Evolutionary conservation across 352 stramenopile genomes (phyloP), one percentile per base, ranked within the genome.

Genomic region (Phytophthora rubi): DNA sequence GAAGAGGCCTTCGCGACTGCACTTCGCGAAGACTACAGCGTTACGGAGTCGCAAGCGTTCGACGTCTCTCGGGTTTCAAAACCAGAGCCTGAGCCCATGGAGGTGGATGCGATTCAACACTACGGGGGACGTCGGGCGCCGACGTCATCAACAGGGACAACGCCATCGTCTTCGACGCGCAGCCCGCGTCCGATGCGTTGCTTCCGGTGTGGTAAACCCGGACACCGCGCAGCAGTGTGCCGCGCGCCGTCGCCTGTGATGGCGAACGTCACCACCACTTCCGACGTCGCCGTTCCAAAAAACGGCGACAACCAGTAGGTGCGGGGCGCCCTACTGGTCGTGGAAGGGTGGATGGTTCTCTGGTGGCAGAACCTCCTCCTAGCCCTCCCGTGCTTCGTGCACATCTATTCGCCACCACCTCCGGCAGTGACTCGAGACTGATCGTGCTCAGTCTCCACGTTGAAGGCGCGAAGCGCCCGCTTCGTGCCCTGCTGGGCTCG

Each of bases 391-490:
- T 39, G 6, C 7, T 39, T 39, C 33, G 60, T 39, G 60, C 21
- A 59, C 60, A 67, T 8, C 49, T 70, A 0, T 54, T 33, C 23
- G 62, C 62, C 57, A 75, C 64, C 54, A 73, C 59, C 1, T 58
- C 57, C 42, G 49, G 44, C 53, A 62, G 57, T 30, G 58, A 69
- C 26, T 42, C 37, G 49, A 57, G 59, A 56, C 39, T 71, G 48
- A 73, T 77, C 18, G 23, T 68, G 5, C 21, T 73, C 39, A 56
- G 37, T 52, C 37, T 68, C 16, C 68, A 65, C 26, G 54, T 69
- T 45, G 48, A 52, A 18, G 74, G 62, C 48, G 59, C 49, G 12
- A 28, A 53, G 28, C 33, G 26, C 3, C 18, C 51, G 6, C 26
- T 73, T 12, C 52, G 44, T 47, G 62, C 57, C 0, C 52, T 79